Evolutionary conservation across 495 filamentous ascomycete genomes (phyloP), one percentile per base, ranked within the genome.

Genomic region (Xanthoparmelia taractica): DNA sequence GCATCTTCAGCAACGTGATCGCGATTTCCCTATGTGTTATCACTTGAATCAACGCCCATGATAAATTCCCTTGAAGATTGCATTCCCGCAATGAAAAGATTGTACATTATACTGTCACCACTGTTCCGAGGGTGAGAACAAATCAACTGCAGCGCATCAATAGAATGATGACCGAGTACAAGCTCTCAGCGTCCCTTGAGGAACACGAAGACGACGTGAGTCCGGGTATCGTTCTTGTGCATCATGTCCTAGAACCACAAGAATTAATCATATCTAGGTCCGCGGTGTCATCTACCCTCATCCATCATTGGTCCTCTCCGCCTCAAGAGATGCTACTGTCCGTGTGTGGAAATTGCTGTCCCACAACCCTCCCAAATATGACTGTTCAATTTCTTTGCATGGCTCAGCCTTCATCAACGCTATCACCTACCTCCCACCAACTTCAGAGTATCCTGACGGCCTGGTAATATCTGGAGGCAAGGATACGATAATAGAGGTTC

Each of bases 401-500:
- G 88, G 88, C 58, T 79, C 86, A 43, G 84, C 85, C 43, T 97
- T 92, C 69, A 84, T 96, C 72, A 97, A 96, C 76, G 80, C 86
- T 36, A 70, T 99, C 50, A 80, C 92, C 62, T 96, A 88, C 66
- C 72, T 91, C 5, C 82, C 84, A 4, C 89, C 92, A 7, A 86
- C 84, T n/a, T 52, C 79, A 23, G 74, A 83, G 36, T 87, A 84
- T 67, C 85, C 90, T 1, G 85, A 95, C 33, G 94, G 94, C 31
- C 81, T 97, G 17, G 78, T 97, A 13, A 76, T 96, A 27, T 95
- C 92, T 13, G 90, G 88, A 65, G 92, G 93, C 60, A 86, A 90
- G 66, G 95, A 97, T 67, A 83, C 88, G 12, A 91, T 97, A 61
- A 96, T 99, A 67, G 94, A 97, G 69, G 91, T 92, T 20, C 85